Evolutionary conservation across 495 filamentous ascomycete genomes (phyloP).

Genomic region (Podospora appendiculata): DNA sequence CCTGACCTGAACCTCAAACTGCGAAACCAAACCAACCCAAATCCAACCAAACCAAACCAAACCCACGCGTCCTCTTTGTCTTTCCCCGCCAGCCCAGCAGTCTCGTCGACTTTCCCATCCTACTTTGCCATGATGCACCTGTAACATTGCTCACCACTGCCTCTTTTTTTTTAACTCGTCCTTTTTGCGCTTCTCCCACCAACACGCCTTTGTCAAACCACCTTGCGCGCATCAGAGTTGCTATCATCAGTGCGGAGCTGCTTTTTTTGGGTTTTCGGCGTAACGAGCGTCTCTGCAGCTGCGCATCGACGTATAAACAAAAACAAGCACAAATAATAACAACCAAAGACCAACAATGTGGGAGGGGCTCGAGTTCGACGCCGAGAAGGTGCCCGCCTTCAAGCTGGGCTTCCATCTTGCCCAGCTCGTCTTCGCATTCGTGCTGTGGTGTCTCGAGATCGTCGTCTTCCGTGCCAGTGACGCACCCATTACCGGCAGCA

Average conservation of each 20-base stretch:
- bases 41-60: background rate
- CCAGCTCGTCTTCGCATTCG: conserved; percentile 61
- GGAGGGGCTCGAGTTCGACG: conserved; percentile 39
- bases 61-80: background rate
- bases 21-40: too few species aligned
- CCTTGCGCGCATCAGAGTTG: too few species aligned
- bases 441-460: conserved; percentile 67
- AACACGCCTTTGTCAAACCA: too few species aligned
- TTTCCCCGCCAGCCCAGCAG: background rate
- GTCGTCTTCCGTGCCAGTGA: conserved; percentile 57
- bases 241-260: too few species aligned
- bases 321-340: background rate
- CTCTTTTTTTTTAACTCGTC: background rate
- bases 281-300: too few species aligned
- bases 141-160: background rate
- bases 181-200: too few species aligned
- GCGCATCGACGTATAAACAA: background rate
- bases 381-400: conserved; percentile 44
- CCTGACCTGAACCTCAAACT: too few species aligned
- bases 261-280: too few species aligned
- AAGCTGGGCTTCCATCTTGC: conserved; percentile 50
- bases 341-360: conserved; percentile 12
- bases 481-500: conserved; percentile 56
- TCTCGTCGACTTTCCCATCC: too few species aligned
- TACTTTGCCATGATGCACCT: too few species aligned